Evolutionary conservation across 2,329 filamentous ascomycete genomes (phyloP).

Genomic region (Cladophialophora chaetospira): DNA sequence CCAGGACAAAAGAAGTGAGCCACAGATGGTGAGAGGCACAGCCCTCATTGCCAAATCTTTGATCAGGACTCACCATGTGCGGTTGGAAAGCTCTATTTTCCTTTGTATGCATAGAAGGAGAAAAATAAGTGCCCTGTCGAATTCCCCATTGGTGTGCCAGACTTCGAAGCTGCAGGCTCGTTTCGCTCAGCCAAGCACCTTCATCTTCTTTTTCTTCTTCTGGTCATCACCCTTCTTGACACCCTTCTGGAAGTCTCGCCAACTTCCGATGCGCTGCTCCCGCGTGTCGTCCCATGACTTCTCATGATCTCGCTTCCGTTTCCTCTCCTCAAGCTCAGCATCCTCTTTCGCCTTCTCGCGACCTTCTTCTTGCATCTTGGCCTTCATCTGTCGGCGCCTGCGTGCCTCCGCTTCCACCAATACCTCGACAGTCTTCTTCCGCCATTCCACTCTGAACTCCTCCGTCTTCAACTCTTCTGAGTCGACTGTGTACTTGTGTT

Average conservation of each 20-base stretch:
- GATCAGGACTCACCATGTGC: no score
- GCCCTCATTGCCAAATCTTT: no score
- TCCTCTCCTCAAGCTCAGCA: conserved; percentile 76
- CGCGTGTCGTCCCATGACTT: conserved; percentile 93
- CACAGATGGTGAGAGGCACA: no score
- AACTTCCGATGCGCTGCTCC: conserved; percentile 88
- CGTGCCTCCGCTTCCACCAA: conserved; percentile 91
- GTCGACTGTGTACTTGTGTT: conserved; percentile 91
- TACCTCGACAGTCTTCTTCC: conserved; percentile 84
- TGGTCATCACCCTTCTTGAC: conserved; percentile 63
- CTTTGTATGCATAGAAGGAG: no score
- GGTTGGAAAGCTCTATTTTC: no score
- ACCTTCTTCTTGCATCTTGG: conserved; percentile 94
- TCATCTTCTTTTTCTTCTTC: conserved; percentile 64
- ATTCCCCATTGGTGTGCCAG: no score
- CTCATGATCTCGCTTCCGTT: conserved; percentile 87
- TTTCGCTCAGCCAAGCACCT: conserved; percentile 39
- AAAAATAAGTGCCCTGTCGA: no score
- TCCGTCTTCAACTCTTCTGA: conserved; percentile 78
- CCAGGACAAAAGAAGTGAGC: no score
- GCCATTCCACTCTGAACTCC: conserved; percentile 82
- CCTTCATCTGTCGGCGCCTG: conserved; percentile 80
- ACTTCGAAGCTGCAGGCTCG: not conserved
- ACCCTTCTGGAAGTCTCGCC: conserved; percentile 84
- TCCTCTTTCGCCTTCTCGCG: conserved; percentile 83